Conservation (phyloP, 768 basidiomycete species). For the Lyophyllum atratum region DNA sequence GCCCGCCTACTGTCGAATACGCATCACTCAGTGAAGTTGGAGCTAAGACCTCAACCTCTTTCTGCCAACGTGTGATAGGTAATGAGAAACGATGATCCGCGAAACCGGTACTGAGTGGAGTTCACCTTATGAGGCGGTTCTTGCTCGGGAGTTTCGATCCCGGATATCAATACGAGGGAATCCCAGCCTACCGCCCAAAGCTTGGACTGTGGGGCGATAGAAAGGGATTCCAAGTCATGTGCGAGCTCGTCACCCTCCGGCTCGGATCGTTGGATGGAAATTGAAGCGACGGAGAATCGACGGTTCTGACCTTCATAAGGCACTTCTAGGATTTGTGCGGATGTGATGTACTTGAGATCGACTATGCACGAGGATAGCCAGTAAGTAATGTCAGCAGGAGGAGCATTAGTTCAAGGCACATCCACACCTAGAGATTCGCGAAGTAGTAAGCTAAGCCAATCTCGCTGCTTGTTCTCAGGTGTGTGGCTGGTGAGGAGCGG, state of each 20-base stretch:
- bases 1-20: slow-evolving; percentile 86
- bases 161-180: slow-evolving; percentile 49
- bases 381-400: slow-evolving; percentile 10
- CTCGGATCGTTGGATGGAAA: slow-evolving; percentile 33
- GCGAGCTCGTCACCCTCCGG: slow-evolving; percentile 34
- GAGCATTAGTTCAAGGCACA: background rate
- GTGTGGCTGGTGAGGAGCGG: slow-evolving; percentile 15
- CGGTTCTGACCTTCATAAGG: slow-evolving; percentile 62
- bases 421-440: slow-evolving; percentile 68
- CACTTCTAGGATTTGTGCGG: slow-evolving; percentile 61
- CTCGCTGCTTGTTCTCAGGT: slow-evolving; percentile 39
- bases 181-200: slow-evolving; percentile 76
- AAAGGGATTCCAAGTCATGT: slow-evolving; percentile 43
- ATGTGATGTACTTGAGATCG: slow-evolving; percentile 68
- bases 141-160: slow-evolving; percentile 27
- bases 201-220: slow-evolving; percentile 37
- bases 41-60: slow-evolving; percentile 46
- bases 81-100: slow-evolving; percentile 1
- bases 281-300: slow-evolving; percentile 54
- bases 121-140: slow-evolving; percentile 37
- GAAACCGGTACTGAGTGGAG: background rate
- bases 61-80: slow-evolving; percentile 34
- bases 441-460: slow-evolving; percentile 71
- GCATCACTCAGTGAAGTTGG: slow-evolving; percentile 49
- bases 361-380: slow-evolving; percentile 42